A percentile compares a stretch with the other conserved stretches of the same genome.
Conservation (phyloP, 257 asterid species). For the Solanum neorickii region DNA sequence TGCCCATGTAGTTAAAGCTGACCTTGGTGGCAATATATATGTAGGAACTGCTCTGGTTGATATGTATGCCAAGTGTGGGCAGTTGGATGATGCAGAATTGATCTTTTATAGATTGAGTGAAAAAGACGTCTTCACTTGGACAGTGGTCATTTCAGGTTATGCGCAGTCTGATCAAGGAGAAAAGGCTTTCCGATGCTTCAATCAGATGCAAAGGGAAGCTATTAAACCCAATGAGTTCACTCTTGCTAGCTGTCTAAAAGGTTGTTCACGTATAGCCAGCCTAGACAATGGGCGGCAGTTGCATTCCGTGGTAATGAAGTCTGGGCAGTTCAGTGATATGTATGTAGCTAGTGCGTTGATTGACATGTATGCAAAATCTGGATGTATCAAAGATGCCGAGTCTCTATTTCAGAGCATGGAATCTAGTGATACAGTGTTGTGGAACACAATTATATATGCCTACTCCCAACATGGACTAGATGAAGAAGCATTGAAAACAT, state of each 20-base stretch:
- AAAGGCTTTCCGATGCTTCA: conserved; percentile 44
- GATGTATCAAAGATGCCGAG: conserved; percentile 62
- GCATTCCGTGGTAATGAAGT: conserved; percentile 49
- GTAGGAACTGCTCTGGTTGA: conserved; percentile 65
- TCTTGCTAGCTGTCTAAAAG: conserved; percentile 55
- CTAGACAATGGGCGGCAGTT: conserved; percentile 56
- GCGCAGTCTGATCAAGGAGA: conserved; percentile 63
- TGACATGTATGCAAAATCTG: conserved; percentile 82
- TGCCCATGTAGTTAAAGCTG: conserved; percentile 36
- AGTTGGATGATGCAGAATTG: conserved; percentile 41
- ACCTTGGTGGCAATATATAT: conserved; percentile 21
- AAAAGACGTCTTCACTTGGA: conserved; percentile 58
- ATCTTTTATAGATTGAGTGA: conserved; percentile 39
- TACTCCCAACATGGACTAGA: conserved; percentile 69
- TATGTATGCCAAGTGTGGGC: conserved; percentile 61
- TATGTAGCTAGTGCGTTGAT: conserved; percentile 52
- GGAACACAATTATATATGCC: conserved; percentile 77
- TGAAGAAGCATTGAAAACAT: conserved; percentile 53
- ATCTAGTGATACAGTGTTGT: conserved; percentile 45
- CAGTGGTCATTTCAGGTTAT: conserved; percentile 48
- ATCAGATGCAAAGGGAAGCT: conserved; percentile 60
- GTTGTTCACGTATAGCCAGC: conserved; percentile 53
- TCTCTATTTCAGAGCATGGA: conserved; percentile 26
- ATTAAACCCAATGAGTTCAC: conserved; percentile 61
- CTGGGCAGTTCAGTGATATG: conserved; percentile 40